phyloP scores from a whole-genome alignment of 2,329 filamentous ascomycete genomes.

The Phialophora expanda region DNA sequence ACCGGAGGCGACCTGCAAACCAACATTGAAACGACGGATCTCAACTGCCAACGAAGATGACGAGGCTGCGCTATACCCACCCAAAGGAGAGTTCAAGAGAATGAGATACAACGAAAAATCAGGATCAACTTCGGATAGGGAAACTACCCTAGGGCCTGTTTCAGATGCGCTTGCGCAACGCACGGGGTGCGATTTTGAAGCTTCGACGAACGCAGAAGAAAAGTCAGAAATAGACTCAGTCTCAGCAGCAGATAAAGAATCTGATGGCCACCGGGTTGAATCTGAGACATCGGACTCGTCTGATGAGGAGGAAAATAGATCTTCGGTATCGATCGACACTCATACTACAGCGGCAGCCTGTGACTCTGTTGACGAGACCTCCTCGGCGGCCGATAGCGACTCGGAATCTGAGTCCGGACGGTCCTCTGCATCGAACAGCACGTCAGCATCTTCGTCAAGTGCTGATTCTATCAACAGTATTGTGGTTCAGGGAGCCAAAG shows the following conservation, averaged over 20 bases:
- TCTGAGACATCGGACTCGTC: conserved; percentile 2
- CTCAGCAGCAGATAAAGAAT: not conserved
- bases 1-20: not conserved
- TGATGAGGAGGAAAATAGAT: not conserved
- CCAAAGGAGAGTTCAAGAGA: not conserved
- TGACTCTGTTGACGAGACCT: not conserved
- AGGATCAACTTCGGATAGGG: not conserved
- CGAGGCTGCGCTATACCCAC: not conserved
- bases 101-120: not conserved
- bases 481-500: not conserved
- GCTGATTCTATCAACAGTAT: not conserved
- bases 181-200: not conserved
- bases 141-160: not conserved
- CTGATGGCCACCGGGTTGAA: not conserved
- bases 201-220: not conserved
- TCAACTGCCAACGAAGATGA: conserved; percentile 2
- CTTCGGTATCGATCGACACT: not conserved
- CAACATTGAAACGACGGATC: conserved; percentile 6
- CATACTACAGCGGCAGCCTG: not conserved
- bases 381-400: not conserved
- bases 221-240: not conserved
- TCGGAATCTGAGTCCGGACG: not conserved
- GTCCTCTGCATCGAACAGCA: not conserved
- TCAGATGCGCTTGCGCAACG: not conserved
- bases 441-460: not conserved